These are phyloP conservation scores for Sorghum bicolor DNA, from an alignment of 176 grass and related monocot species.

Conservation along the genomic window DNA sequence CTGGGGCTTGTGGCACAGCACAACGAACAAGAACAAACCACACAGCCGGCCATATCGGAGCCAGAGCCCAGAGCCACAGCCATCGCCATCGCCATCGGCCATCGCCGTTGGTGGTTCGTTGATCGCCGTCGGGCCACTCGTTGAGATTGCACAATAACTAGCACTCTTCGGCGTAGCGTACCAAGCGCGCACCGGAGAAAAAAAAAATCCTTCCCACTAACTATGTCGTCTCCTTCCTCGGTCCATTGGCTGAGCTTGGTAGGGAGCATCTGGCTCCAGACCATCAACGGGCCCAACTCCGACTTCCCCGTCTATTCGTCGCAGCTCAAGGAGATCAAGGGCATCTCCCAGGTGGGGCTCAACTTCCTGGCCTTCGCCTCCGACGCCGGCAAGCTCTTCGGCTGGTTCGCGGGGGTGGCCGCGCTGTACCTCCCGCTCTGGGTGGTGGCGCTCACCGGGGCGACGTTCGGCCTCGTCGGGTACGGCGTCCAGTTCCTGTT, in stretches of 20 bases:
- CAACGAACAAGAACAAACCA: conserved; percentile 54
- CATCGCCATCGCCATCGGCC: conserved; percentile 31
- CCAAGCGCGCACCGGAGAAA: background rate
- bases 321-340: conserved; percentile 73
- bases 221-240: conserved; percentile 56
- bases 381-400: conserved; percentile 88
- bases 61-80: conserved; percentile 8
- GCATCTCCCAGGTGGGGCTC: conserved; percentile 81
- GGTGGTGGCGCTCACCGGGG: conserved; percentile 60
- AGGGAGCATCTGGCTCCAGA: conserved; percentile 89
- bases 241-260: conserved; percentile 83
- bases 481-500: conserved; percentile 91
- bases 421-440: conserved; percentile 68
- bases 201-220: conserved; percentile 7
- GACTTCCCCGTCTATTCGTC: conserved; percentile 97
- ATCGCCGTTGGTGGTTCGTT: conserved; percentile 22
- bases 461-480: conserved; percentile 59
- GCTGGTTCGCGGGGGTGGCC: conserved; percentile 81
- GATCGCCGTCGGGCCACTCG: conserved; percentile 32
- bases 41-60: conserved; percentile 29
- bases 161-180: background rate
- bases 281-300: conserved; percentile 84
- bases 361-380: conserved; percentile 95
- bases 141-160: conserved; percentile 42
- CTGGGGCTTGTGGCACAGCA: conserved; percentile 35